phyloP scores from a whole-genome alignment of 169 alveolate species.

The Plasmodium coatneyi region DNA sequence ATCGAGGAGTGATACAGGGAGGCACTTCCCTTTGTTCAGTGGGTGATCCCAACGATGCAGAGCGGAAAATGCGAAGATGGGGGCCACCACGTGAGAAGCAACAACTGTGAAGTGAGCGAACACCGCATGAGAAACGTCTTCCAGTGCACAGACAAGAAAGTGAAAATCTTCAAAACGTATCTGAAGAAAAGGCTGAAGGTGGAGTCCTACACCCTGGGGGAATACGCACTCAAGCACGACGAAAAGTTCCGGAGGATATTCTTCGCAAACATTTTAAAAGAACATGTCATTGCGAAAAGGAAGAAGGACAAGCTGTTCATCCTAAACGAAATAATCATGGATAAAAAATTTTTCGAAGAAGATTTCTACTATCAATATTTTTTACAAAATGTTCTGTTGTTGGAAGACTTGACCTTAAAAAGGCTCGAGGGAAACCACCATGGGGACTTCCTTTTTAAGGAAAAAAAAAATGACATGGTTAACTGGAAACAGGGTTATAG shows the following conservation, averaged over 20 bases:
- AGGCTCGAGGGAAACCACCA: conserved; percentile 31
- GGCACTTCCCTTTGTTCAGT: neutral
- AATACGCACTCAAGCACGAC: conserved; percentile 55
- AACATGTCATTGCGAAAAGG: conserved; percentile 34
- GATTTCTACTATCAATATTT: conserved; percentile 68
- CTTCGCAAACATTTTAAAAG: conserved; percentile 28
- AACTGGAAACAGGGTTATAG: conserved; percentile 70
- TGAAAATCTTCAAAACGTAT: conserved; percentile 52
- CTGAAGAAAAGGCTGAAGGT: conserved; percentile 33
- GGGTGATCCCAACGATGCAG: neutral
- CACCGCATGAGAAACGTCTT: conserved; percentile 9
- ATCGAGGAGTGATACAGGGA: neutral
- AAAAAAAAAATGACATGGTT: conserved; percentile 5
- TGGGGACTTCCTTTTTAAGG: conserved; percentile 47
- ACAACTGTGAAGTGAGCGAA: neutral
- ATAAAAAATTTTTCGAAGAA: conserved; percentile 46
- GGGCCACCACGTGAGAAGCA: neutral
- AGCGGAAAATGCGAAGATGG: neutral
- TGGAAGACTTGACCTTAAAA: conserved; percentile 54
- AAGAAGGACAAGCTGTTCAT: conserved; percentile 44
- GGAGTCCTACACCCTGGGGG: conserved; percentile 52
- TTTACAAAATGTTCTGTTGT: conserved; percentile 62
- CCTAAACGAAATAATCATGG: conserved; percentile 35
- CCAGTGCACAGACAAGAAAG: conserved; percentile 67
- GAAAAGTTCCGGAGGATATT: conserved; percentile 50